These are phyloP conservation scores for Candida pseudocylindracea DNA, from an alignment of 1,139 yeast species.

Conservation along the genomic window DNA sequence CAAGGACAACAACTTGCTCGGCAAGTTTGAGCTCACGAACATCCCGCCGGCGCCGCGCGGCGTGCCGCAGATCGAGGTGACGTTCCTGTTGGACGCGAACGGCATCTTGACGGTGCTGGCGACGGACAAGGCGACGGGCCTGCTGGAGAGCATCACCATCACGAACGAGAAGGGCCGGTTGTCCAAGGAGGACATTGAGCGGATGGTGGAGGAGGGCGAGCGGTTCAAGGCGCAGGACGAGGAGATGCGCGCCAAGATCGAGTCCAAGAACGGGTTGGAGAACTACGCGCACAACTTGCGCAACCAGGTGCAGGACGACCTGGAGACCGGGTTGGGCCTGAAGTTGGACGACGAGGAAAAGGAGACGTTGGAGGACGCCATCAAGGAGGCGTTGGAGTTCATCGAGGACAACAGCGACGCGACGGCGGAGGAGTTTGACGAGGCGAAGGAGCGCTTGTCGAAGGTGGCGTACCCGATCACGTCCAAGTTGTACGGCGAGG, in stretches of 20 bases:
- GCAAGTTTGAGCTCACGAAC: constrained; percentile 88
- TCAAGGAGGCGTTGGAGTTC: constrained; percentile 61
- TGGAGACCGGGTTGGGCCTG: constrained; percentile 2
- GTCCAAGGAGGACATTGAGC: constrained; percentile 26
- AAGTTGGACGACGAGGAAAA: constrained; percentile 82
- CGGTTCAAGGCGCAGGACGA: constrained; percentile 40
- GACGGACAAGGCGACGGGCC: constrained; percentile 90
- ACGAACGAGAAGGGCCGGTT: constrained; percentile 36
- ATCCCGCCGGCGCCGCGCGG: constrained; percentile 99
- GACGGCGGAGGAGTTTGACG: constrained; percentile 81
- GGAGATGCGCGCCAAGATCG: constrained; percentile 8
- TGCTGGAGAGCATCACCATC: constrained; percentile 60
- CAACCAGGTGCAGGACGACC: constrained; percentile 7
- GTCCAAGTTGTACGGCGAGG: constrained; percentile 50
- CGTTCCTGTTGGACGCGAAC: constrained; percentile 84
- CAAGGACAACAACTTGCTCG: constrained; percentile 85
- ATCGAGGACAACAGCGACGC: constrained; percentile 83
- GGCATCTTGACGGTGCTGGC: constrained; percentile 92
- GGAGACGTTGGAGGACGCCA: constrained; percentile 74
- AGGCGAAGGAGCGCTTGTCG: constrained; percentile 72
- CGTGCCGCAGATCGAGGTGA: constrained; percentile 91
- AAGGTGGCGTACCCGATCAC: constrained; percentile 84
- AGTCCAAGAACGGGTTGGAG: constrained; percentile 43
- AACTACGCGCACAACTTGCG: constrained; percentile 32
- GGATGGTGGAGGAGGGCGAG: constrained; percentile 38